Conservation (phyloP, 176 grass and related monocot species). For the Raddia distichophylla region DNA sequence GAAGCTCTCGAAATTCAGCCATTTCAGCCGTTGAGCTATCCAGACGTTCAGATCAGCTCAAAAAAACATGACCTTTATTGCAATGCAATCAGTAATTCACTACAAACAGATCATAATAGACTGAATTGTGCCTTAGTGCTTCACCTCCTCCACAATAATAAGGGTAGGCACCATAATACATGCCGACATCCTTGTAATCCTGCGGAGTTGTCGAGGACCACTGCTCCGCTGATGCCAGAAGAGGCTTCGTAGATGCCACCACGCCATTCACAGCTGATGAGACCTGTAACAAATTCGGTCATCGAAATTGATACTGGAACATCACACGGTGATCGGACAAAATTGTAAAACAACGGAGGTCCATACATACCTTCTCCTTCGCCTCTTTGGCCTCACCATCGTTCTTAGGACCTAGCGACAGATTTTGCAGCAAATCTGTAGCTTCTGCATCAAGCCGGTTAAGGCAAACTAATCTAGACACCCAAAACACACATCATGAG, state of each 20-base stretch:
- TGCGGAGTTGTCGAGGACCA: conserved; percentile 48
- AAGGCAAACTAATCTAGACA: conserved; percentile 42
- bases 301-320: not conserved
- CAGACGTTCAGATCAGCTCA: no score
- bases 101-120: not conserved
- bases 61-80: not conserved
- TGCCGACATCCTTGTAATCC: conserved; percentile 50
- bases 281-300: conserved; percentile 34
- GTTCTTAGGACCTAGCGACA: conserved; percentile 56
- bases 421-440: conserved; percentile 61
- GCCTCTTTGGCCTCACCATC: conserved; percentile 42
- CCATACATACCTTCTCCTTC: conserved; percentile 49
- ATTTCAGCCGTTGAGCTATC: no score
- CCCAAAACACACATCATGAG: not conserved
- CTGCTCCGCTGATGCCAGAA: conserved; percentile 28
- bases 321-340: not conserved
- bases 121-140: not conserved
- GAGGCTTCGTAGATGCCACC: conserved; percentile 14
- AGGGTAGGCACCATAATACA: conserved; percentile 63
- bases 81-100: not conserved
- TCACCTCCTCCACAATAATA: conserved; percentile 78
- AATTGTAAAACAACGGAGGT: not conserved
- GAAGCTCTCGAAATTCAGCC: no score
- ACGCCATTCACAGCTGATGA: conserved; percentile 28
- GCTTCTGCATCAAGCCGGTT: conserved; percentile 46